Conservation (phyloP, 78 protist genomes). For the Mastigamoeba balamuthi region DNA sequence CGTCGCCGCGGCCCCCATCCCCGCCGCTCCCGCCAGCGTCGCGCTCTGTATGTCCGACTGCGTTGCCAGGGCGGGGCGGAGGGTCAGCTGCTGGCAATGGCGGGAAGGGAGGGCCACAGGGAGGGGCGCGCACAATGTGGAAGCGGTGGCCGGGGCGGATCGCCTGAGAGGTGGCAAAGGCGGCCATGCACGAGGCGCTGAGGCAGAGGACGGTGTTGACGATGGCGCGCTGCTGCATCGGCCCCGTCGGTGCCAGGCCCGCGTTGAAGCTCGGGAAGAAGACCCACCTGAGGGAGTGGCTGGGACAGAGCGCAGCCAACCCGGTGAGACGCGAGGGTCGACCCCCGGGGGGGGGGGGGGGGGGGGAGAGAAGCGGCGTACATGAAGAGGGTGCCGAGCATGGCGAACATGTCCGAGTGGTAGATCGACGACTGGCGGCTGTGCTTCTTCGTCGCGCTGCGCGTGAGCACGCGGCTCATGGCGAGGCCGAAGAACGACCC, state of each 20-base stretch:
- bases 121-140: conserved; percentile 55
- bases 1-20: conserved; percentile 70
- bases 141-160: conserved; percentile 11
- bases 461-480: conserved; percentile 23
- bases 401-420: conserved; percentile 66
- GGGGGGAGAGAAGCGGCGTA: neutral
- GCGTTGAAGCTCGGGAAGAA: conserved; percentile 91
- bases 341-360: neutral
- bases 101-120: too few species aligned
- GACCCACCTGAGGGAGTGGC: conserved; percentile 55
- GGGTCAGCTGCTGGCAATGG: too few species aligned
- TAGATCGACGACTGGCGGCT: conserved; percentile 16
- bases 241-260: conserved; percentile 42
- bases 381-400: conserved; percentile 66
- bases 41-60: conserved; percentile 67
- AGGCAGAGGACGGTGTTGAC: conserved; percentile 33
- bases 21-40: conserved; percentile 89
- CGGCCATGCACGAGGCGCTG: conserved; percentile 26
- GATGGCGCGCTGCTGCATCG: conserved; percentile 18
- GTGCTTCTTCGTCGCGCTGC: neutral
- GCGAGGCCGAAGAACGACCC: conserved; percentile 87
- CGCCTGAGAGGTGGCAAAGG: conserved; percentile 21
- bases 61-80: neutral
- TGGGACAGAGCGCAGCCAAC: too few species aligned
- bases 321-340: too few species aligned